Percentiles rank a stretch among this genome's conserved stretches.
Evolutionary conservation across 2,329 filamentous ascomycete genomes (phyloP).

Genomic region (Aaosphaeria arxii): DNA sequence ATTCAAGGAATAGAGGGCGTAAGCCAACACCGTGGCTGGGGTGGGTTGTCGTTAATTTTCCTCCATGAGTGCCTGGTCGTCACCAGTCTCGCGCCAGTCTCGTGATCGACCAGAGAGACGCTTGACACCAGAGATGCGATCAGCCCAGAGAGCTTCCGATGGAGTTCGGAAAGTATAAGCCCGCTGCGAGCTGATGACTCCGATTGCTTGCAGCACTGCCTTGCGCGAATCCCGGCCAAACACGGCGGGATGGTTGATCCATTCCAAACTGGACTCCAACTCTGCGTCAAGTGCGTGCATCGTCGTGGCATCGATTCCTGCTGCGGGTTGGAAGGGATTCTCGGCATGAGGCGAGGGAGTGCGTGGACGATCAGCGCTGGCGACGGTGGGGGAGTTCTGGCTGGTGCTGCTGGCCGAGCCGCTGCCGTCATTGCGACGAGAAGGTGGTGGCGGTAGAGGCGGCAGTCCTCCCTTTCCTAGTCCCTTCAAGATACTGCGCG

Average conservation of each 20-base stretch:
- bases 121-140: constrained; percentile 76
- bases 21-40: too few species aligned
- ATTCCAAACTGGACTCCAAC: constrained; percentile 85
- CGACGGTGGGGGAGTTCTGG: constrained; percentile 35
- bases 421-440: constrained; percentile 36
- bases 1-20: too few species aligned
- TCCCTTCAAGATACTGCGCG: constrained; percentile 90
- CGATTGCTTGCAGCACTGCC: constrained; percentile 92
- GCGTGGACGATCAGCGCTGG: constrained; percentile 35
- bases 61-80: constrained; percentile 63
- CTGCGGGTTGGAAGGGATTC: constrained; percentile 56
- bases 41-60: constrained; percentile 33
- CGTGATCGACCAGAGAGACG: constrained; percentile 77
- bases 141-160: constrained; percentile 86
- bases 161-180: constrained; percentile 91
- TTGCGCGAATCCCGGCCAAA: constrained; percentile 94
- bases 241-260: constrained; percentile 95
- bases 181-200: constrained; percentile 91
- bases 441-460: constrained; percentile 69
- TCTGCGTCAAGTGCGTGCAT: constrained; percentile 88
- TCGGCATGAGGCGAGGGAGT: constrained; percentile 38
- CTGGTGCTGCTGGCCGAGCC: constrained; percentile 38
- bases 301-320: constrained; percentile 78
- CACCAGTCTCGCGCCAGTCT: constrained; percentile 86
- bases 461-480: constrained; percentile 92